Evolutionary conservation across 495 filamentous ascomycete genomes (phyloP), one percentile per base, ranked within the genome.

Genomic region (Penicillium nucicola): DNA sequence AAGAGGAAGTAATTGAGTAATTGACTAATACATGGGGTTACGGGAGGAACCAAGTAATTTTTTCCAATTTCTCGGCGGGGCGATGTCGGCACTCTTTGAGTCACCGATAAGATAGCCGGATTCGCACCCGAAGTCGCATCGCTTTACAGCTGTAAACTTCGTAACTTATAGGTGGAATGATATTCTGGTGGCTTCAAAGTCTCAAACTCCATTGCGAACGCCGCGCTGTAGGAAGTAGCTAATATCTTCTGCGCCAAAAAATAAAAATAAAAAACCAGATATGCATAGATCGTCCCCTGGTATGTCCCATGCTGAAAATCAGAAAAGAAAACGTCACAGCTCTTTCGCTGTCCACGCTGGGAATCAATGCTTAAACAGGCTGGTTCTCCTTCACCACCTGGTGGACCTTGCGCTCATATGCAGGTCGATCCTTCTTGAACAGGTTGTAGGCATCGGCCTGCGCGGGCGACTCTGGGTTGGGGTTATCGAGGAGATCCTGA

Each of bases 361-460:
- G 14, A 10, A 10, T 18, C 17, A 19, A 12, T 28, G 36, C 28
- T 71, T 74, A 86, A 25, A 81, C 80, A 39, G 86, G 83, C 13
- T 86, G 88, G 64, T 97, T 96, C 23, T 95, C 90, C 55, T 80
- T 84, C 18, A 99, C 93, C 31, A 95, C 85, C 35, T 88, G 83
- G 64, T 82, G 84, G 18, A 99, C 84, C 48, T 89, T 88, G 67
- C 79, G 85, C 64, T 97, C 90, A 62, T 99, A 99, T 18, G 90
- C 90, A 9, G 71, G 68, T 19, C 83, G 78, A 61, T 99, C 95
- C 67, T 88, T 92, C 76, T 95, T 96, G 68, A 90, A 97, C 30
- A 97, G 80, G 60, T 96, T 96, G 71, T 97, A 99, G 8, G 93
- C 93, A 53, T 99, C 93, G 12, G 92, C 93, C 70, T 99, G 93